These are phyloP conservation scores for Sugiyamaella castrensis DNA, from an alignment of 1,139 yeast genomes.

Conservation along the genomic window DNA sequence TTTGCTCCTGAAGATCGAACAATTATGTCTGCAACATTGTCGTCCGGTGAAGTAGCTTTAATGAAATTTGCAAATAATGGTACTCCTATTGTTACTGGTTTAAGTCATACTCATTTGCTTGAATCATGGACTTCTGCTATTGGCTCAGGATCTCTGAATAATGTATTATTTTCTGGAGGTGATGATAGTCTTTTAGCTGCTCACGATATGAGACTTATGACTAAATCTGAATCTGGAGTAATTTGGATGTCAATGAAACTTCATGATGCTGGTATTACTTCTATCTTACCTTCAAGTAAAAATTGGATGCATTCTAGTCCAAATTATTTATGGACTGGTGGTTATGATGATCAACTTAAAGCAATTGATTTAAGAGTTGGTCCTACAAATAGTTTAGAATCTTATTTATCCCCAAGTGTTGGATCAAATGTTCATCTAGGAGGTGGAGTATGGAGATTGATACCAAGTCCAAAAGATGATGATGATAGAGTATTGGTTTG, in stretches of 20 bases:
- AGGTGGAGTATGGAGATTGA: slow-evolving; percentile 94
- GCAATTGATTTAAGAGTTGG: slow-evolving; percentile 63
- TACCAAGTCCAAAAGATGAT: slow-evolving; percentile 52
- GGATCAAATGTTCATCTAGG: slow-evolving; percentile 54
- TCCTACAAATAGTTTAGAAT: slow-evolving; percentile 42
- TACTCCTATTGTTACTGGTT: slow-evolving; percentile 17
- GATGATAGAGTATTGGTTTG: slow-evolving; percentile 58
- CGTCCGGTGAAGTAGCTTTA: slow-evolving; percentile 36
- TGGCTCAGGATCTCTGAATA: slow-evolving; percentile 53
- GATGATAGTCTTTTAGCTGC: slow-evolving; percentile 79
- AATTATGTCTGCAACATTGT: slow-evolving; percentile 34
- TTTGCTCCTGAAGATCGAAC: slow-evolving; percentile 36
- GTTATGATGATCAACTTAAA: slow-evolving; percentile 80
- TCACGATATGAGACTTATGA: slow-evolving; percentile 59
- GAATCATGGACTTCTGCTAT: slow-evolving; percentile 91
- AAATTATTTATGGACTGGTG: slow-evolving; percentile 69
- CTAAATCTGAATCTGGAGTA: slow-evolving; percentile 26
- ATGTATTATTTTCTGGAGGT: slow-evolving; percentile 82
- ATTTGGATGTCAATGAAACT: slow-evolving; percentile 59
- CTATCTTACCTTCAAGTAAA: slow-evolving; percentile 50
- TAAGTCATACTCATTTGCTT: slow-evolving; percentile 49
- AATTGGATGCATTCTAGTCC: slow-evolving; percentile 41
- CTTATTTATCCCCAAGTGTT: slow-evolving; percentile 50
- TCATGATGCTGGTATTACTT: slow-evolving; percentile 87
- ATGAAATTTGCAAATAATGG: slow-evolving; percentile 20